Evolutionary conservation across 148 eudicot species (phyloP), one percentile per base, ranked within the genome.

Genomic region (Selenicereus undatus): DNA sequence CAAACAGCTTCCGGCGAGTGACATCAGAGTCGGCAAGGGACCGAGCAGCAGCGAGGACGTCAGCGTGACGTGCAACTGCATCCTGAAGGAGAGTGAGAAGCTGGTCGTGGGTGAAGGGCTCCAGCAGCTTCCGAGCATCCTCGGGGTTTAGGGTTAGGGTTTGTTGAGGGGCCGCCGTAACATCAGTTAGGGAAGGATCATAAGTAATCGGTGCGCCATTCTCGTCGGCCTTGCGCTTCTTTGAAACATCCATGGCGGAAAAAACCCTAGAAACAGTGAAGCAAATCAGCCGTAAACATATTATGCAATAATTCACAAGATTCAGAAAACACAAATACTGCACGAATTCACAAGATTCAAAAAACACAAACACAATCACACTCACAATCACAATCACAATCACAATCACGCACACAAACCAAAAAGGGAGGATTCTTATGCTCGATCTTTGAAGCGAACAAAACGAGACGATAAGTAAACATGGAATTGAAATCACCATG

Each of bases 201-300:
- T 82, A 3, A 71, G 81, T 48, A 64, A 74, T 43, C 5, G 69
- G 76, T 29, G 76, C 71, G 71, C 96, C 98, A 81, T 91, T 93
- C 73, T 93, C 97, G 43, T 91, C 99, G 75, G 92, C 77, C 76
- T 93, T 95, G 78, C 97, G 97, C 30, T 93, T 95, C 90, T 95
- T 95, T 11, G 89, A 71, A 27, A 79, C 78, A 77, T 94, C 94
- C 94, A 88, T 88, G 11, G 32, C 29, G 45, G 64, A 51, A 30
- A 75, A 56, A 75, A 75, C 77, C 77, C 77, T 75, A 75, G 24
- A 52, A 17, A 75, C 27, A 16, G 36, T 32, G 36, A 50, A 50
- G 22, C n/a, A 1, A 11, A 74, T 22, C 8, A n/a, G 26, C 21
- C 21, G 62, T 18, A 56, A 56, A 56, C 62, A 17, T 56, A 73